Evolutionary conservation across 139 green algal genomes (phyloP).

Genomic region (Prasinococcaceae sp.): DNA sequence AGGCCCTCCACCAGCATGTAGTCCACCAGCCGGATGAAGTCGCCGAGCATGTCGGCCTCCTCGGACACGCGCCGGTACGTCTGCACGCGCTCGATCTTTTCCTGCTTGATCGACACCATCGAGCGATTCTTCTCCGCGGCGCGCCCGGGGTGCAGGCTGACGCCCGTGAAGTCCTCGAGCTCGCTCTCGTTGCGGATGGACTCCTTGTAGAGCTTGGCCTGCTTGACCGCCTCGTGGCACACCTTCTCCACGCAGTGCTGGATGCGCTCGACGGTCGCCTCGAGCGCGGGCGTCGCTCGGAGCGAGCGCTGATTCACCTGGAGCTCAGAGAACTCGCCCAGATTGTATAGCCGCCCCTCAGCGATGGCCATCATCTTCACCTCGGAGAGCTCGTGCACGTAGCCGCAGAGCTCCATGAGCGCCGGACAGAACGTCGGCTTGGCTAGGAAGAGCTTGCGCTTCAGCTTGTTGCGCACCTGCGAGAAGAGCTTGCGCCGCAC

Average conservation of each 20-base stretch:
- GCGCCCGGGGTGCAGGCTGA: slow-evolving; percentile 38
- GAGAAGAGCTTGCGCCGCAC: slow-evolving; percentile 20
- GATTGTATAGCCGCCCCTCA: slow-evolving; percentile 10
- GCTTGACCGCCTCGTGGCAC: slow-evolving; percentile 1
- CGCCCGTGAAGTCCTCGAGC: slow-evolving; percentile 38
- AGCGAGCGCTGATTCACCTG: slow-evolving; percentile 9
- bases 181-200: slow-evolving; percentile 14
- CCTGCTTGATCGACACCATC: slow-evolving; percentile 26
- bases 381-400: slow-evolving; percentile 14
- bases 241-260: slow-evolving; percentile 12
- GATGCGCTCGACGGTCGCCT: slow-evolving; percentile 9
- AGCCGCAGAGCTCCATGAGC: slow-evolving; percentile 18
- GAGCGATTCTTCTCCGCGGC: slow-evolving; percentile 11
- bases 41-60: slow-evolving; percentile 21
- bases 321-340: slow-evolving; percentile 25
- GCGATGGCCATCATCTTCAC: slow-evolving; percentile 6
- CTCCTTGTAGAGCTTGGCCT: slow-evolving; percentile 7
- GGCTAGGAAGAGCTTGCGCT: slow-evolving; percentile 17
- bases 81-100: slow-evolving; percentile 19
- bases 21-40: slow-evolving; percentile 22
- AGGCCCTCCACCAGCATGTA: slow-evolving; percentile 27
- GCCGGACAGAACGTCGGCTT: slow-evolving; percentile 22
- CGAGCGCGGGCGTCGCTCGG: slow-evolving; percentile 12
- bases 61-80: slow-evolving; percentile 21
- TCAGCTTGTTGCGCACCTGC: slow-evolving; percentile 8